Evolutionary conservation across 129 eudicot species (phyloP).

Genomic region (Cynara cardunculus): DNA sequence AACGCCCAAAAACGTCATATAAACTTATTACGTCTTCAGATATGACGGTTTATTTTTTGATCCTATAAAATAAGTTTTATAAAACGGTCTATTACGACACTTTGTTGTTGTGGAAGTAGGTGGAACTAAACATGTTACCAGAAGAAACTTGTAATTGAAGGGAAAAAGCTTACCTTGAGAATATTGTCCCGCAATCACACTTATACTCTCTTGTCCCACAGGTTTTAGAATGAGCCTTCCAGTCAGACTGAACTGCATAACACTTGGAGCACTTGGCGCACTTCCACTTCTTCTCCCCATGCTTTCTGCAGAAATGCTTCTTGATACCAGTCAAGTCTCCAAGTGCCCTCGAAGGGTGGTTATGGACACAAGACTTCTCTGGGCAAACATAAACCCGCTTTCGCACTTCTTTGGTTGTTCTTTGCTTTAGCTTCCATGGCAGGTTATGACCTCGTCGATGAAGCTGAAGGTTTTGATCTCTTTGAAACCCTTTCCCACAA

Average conservation of each 20-base stretch:
- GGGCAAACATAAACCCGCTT: constrained; percentile 96
- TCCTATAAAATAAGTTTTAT: too few species aligned
- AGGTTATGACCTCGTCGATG: constrained; percentile 91
- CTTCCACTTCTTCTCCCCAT: constrained; percentile 99
- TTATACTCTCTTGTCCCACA: constrained; percentile 93
- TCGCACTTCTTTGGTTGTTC: constrained; percentile 71
- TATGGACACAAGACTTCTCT: constrained; percentile 82
- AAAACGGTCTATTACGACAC: too few species aligned
- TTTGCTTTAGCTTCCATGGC: constrained; percentile 97
- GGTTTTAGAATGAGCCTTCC: constrained; percentile 96
- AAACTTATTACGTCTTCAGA: too few species aligned
- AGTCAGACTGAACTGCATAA: constrained; percentile 94
- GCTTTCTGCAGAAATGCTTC: constrained; percentile 87
- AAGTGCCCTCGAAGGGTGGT: constrained; percentile 89
- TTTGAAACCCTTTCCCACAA: constrained; percentile 95
- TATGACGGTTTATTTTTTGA: too few species aligned
- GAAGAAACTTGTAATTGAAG: neutral
- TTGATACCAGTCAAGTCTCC: constrained; percentile 96
- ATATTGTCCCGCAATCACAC: constrained; percentile 91
- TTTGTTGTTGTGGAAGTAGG: too few species aligned
- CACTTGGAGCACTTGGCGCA: constrained; percentile 87
- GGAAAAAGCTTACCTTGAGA: constrained; percentile 55
- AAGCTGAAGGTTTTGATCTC: constrained; percentile 94
- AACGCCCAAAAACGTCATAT: too few species aligned
- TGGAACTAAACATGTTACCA: too few species aligned